Conservation (phyloP, 345 rosid genomes). For the Bruguiera gymnorhiza region DNA sequence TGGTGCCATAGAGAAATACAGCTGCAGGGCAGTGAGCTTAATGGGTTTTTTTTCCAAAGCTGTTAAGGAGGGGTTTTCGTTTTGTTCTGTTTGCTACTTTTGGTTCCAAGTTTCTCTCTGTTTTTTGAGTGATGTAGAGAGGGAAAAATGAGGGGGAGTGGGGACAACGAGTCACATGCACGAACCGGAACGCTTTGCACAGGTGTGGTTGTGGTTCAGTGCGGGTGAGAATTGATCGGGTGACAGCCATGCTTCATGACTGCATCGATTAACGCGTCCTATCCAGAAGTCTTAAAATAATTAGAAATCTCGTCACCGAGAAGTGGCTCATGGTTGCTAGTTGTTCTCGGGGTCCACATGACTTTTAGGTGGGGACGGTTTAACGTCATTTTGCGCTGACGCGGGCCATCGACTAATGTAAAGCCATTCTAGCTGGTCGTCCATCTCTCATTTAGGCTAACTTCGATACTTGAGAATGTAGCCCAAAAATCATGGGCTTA, state of each 20-base stretch:
- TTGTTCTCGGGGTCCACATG: no score
- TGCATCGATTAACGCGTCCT: slow-evolving; percentile 35
- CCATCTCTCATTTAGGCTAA: no score
- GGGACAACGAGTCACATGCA: slow-evolving; percentile 27
- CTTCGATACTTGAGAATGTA: no score
- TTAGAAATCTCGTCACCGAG: no score
- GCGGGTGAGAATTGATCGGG: slow-evolving; percentile 33
- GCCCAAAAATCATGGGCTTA: no score
- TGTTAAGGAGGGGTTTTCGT: background rate
- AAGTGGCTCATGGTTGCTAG: no score
- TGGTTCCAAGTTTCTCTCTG: no score
- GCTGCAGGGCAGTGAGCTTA: background rate
- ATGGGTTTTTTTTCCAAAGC: background rate
- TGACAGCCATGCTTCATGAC: slow-evolving; percentile 51
- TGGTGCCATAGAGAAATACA: slow-evolving; percentile 18
- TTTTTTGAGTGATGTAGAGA: background rate
- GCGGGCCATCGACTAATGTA: no score
- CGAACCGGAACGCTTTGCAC: background rate
- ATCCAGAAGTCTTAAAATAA: no score
- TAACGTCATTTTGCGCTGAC: no score
- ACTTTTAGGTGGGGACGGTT: no score
- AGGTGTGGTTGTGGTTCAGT: background rate
- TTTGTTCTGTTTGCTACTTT: background rate
- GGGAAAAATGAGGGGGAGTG: background rate
- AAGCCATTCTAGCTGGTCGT: no score